A percentile compares a stretch with the other conserved stretches of the same genome.
phyloP scores from a whole-genome alignment of 768 basidiomycete species.

The Rhizopogon vinicolor region DNA sequence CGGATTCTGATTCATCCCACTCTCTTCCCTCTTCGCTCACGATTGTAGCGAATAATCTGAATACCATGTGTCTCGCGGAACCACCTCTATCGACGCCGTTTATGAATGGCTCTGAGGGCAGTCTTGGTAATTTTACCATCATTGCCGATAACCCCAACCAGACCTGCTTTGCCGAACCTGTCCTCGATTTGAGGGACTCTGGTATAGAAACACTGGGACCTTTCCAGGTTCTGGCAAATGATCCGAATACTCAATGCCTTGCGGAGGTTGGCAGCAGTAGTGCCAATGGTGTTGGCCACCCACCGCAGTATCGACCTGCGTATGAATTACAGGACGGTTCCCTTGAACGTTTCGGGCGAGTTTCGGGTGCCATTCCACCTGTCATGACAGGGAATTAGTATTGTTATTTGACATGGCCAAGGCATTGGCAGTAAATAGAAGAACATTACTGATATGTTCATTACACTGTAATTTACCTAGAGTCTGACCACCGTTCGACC shows the following conservation, averaged over 20 bases:
- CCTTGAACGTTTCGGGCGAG: slow-evolving; percentile 70
- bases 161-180: slow-evolving; percentile 14
- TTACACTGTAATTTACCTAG: neutral
- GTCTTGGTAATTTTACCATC: slow-evolving; percentile 8
- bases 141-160: slow-evolving; percentile 15
- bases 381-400: neutral
- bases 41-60: slow-evolving; percentile 19
- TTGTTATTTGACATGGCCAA: neutral
- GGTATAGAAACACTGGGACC: slow-evolving; percentile 3
- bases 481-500: no score
- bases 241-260: neutral
- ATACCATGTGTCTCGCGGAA: slow-evolving; percentile 13
- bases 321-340: slow-evolving; percentile 73
- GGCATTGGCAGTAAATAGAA: neutral
- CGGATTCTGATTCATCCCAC: slow-evolving; percentile 6
- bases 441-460: neutral
- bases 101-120: neutral
- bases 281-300: neutral
- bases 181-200: neutral
- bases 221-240: slow-evolving; percentile 9
- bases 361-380: slow-evolving; percentile 19
- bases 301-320: slow-evolving; percentile 62
- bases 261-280: neutral
- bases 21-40: slow-evolving; percentile 16
- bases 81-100: neutral